Evolutionary conservation across 2,329 filamentous ascomycete species (phyloP).

Genomic region (Colletotrichum spaethianum): DNA sequence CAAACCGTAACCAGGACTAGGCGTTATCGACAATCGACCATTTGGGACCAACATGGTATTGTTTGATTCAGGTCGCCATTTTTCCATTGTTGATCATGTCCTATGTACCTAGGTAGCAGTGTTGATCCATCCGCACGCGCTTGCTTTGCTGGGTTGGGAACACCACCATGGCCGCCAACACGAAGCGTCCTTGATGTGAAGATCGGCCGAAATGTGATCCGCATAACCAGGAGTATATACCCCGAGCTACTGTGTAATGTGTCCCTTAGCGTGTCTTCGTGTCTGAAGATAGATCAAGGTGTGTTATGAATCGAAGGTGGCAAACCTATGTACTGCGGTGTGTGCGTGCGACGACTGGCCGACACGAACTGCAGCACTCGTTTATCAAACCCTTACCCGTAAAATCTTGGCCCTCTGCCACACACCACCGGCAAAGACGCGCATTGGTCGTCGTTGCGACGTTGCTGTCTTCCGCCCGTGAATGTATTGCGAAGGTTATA

Average conservation of each 20-base stretch:
- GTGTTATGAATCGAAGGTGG: not conserved
- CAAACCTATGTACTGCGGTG: not conserved
- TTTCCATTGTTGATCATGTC: not conserved
- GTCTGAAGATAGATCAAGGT: not conserved
- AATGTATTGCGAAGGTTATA: not conserved
- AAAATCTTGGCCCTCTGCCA: slow-evolving; percentile 4
- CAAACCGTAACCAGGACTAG: not conserved
- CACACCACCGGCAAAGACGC: not conserved
- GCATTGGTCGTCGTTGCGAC: not conserved
- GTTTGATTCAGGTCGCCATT: not conserved
- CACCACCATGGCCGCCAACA: not conserved
- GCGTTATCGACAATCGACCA: not conserved
- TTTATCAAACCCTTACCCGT: not conserved
- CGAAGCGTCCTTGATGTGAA: not conserved
- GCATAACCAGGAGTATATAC: not conserved
- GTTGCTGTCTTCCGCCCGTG: too few species aligned
- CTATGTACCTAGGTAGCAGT: not conserved
- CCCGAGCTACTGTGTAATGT: not conserved
- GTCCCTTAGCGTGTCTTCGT: not conserved
- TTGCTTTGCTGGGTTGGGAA: not conserved
- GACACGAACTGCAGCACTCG: slow-evolving; percentile 15
- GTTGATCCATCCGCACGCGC: not conserved
- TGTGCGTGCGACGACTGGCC: not conserved
- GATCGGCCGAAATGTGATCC: not conserved
- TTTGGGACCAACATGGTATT: not conserved